Evolutionary conservation across 305 asterid genomes (phyloP).

Genomic region (Nicotiana rustica): DNA sequence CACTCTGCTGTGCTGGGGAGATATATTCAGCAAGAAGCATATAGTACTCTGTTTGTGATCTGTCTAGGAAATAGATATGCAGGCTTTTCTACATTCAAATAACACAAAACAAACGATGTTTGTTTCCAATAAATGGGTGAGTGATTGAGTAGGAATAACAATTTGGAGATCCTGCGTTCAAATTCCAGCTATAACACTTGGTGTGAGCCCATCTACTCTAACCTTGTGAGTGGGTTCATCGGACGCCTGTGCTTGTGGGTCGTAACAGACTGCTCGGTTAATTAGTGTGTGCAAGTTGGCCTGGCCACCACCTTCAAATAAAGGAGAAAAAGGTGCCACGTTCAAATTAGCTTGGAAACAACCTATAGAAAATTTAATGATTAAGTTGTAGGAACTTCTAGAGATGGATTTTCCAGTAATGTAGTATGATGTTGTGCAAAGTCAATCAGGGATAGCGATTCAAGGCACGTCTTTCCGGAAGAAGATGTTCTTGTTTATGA

Average conservation of each 20-base stretch:
- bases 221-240: conserved; percentile 4
- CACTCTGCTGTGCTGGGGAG: neutral
- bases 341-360: neutral
- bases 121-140: neutral
- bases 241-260: neutral
- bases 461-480: neutral
- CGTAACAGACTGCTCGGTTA: neutral
- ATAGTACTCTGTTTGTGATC: neutral
- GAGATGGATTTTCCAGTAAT: neutral
- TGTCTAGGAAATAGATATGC: conserved; percentile 10
- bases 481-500: neutral
- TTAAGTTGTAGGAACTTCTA: neutral
- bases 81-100: neutral
- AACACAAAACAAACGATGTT: neutral
- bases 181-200: neutral
- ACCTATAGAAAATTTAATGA: neutral
- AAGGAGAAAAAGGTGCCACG: neutral
- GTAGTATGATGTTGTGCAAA: neutral
- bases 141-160: neutral
- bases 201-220: neutral
- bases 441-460: neutral
- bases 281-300: conserved; percentile 16
- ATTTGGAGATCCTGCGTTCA: neutral
- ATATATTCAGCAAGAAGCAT: neutral
- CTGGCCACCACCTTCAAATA: neutral